These are phyloP conservation scores for Phaeosphaeria sp. DNA, from an alignment of 2,329 filamentous ascomycete species.

Conservation along the genomic window DNA sequence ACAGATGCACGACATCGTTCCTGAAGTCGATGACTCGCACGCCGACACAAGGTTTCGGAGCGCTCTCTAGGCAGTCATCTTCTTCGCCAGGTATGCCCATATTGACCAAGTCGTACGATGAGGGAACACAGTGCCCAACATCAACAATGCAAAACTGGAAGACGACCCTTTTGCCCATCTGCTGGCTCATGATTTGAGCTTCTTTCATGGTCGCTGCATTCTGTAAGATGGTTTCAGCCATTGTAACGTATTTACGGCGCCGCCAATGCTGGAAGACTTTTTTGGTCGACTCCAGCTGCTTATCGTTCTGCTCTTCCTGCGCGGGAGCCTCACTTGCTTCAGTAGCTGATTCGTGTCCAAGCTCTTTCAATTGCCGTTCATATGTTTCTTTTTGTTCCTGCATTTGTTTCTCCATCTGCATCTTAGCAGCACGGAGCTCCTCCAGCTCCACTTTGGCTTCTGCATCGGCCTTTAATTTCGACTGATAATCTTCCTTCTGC, in stretches of 20 bases:
- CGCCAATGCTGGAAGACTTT: constrained; percentile 77
- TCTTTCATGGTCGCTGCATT: constrained; percentile 90
- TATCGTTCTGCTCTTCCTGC: constrained; percentile 58
- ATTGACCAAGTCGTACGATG: constrained; percentile 94
- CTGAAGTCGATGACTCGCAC: constrained; percentile 91
- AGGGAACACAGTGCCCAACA: constrained; percentile 84
- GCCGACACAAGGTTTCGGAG: constrained; percentile 87
- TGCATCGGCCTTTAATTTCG: constrained; percentile 77
- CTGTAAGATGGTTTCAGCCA: constrained; percentile 91
- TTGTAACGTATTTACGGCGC: constrained; percentile 83
- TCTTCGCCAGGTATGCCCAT: constrained; percentile 89
- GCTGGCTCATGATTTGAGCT: constrained; percentile 96
- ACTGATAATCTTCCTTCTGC: constrained; percentile 82
- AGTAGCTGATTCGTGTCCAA: constrained; percentile 60
- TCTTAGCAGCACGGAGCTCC: constrained; percentile 78
- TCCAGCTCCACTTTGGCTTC: constrained; percentile 79
- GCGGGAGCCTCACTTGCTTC: constrained; percentile 48
- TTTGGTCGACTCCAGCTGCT: constrained; percentile 74
- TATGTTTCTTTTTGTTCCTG: constrained; percentile 83
- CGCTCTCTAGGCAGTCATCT: constrained; percentile 79
- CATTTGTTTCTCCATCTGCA: constrained; percentile 87
- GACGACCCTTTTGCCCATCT: constrained; percentile 88
- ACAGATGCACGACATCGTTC: constrained; percentile 83
- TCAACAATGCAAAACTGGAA: constrained; percentile 96
- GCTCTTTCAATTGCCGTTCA: constrained; percentile 79